Base-by-base conservation (phyloP, 768 basidiomycete genomes). In the Botryobasidium botryosum region DNA sequence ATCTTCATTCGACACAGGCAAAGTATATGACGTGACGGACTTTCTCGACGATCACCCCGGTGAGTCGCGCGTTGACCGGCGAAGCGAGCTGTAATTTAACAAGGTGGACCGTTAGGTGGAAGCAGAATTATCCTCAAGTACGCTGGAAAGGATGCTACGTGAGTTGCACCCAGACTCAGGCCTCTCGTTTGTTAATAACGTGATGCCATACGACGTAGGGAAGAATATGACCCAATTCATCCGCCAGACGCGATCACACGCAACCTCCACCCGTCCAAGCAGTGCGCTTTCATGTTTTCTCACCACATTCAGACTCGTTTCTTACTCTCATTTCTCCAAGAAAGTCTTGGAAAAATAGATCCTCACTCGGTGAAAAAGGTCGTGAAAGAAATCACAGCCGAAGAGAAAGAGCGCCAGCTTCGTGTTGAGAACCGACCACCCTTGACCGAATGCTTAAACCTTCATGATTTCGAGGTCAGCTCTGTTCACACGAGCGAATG, bases 391-490 rank as follows among this genome's bases (percentile, higher is more conserved):
- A 63, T 84, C 18, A 77, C 80, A 0, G 71, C 76, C 21, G 74
- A 71, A 47, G 83, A 91, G 57, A 78, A 73, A 56, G 72, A 67
- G 3, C 74, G 83, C 3, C 71, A 74, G 53, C 66, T 68, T 10
- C 70, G 79, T 17, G 56, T 79, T 17, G 62, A 67, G 13, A 68
- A 72, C 20, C 69, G 81, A 42, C 87, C 88, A 6, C 68, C 75
- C 0, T 66, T 94, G 12, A 70, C 70, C 38, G 81, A 83, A 59
- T 77, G 92, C 42, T 65, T 96, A 24, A 91, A 81, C 55, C 61
- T 97, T 55, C 90, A 96, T 59, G 91, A 97, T 60, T 94, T 96
- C 55, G 91, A 96, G 69, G 86, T 78, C 45, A 21, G 40, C 31
- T 51, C 36, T 8, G 4, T 51, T 48, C 23, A 56, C 50, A 12